Evolutionary conservation across 2,329 filamentous ascomycete species (phyloP).

Genomic region (Corynespora cassiicola): DNA sequence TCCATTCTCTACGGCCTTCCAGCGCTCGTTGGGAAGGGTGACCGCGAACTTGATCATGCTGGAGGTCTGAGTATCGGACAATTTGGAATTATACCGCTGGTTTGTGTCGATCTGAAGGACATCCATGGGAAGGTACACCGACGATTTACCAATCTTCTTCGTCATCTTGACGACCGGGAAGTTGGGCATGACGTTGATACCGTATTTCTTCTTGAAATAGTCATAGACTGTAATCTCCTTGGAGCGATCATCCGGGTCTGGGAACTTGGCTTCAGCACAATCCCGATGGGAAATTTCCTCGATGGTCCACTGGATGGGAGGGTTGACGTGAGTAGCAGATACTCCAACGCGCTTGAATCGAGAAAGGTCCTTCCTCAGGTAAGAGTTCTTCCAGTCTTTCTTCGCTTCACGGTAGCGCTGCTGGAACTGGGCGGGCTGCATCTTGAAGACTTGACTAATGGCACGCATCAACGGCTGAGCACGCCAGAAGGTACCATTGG

Average conservation of each 20-base stretch:
- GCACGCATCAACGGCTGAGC: slow-evolving; percentile 41
- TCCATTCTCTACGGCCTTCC: slow-evolving; percentile 70
- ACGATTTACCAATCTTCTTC: slow-evolving; percentile 51
- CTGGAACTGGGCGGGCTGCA: slow-evolving; percentile 36
- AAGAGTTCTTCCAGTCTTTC: slow-evolving; percentile 30
- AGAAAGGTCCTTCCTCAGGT: slow-evolving; percentile 46
- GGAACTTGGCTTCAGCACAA: slow-evolving; percentile 55
- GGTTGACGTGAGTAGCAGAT: slow-evolving; percentile 43
- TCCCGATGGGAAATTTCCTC: slow-evolving; percentile 54
- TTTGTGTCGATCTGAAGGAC: slow-evolving; percentile 59
- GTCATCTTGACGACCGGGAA: slow-evolving; percentile 67
- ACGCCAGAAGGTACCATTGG: slow-evolving; percentile 89
- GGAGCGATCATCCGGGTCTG: slow-evolving; percentile 68
- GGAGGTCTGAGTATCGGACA: slow-evolving; percentile 70
- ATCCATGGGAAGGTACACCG: slow-evolving; percentile 63
- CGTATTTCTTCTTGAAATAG: slow-evolving; percentile 63
- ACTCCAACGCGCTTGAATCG: slow-evolving; percentile 52
- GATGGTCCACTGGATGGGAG: slow-evolving; percentile 55
- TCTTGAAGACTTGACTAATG: slow-evolving; percentile 38
- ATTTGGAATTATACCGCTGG: slow-evolving; percentile 65
- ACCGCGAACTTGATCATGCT: slow-evolving; percentile 95
- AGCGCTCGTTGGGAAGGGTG: slow-evolving; percentile 74
- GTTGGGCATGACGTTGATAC: slow-evolving; percentile 53
- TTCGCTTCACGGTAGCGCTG: slow-evolving; percentile 26
- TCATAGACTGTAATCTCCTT: slow-evolving; percentile 58